Conservation (phyloP, 2,329 filamentous ascomycete genomes). For the Chrysoporthe puriensis region DNA sequence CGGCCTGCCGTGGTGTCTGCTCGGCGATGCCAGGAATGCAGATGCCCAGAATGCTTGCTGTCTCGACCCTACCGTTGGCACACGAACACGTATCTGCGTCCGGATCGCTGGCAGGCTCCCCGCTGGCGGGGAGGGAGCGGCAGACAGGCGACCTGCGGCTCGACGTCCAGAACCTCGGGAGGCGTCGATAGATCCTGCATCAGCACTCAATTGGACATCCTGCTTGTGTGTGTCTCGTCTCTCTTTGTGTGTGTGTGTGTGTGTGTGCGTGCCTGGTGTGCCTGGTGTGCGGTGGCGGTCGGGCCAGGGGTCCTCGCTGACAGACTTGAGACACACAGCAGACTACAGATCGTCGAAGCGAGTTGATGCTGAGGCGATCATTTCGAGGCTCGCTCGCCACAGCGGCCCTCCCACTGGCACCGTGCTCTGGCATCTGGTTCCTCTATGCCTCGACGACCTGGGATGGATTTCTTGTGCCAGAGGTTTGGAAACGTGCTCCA, state of each 20-base stretch:
- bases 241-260: neutral
- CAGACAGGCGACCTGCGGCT: neutral
- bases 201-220: neutral
- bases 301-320: constrained; percentile 17
- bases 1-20: neutral
- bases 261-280: neutral
- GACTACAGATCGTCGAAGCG: constrained; percentile 6
- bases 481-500: neutral
- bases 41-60: neutral
- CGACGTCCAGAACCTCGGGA: neutral
- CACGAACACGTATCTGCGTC: constrained; percentile 1
- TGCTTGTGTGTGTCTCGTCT: neutral
- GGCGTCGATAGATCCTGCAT: neutral
- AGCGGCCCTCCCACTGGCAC: neutral
- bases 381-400: neutral
- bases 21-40: constrained; percentile 10
- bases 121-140: neutral
- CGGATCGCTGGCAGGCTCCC: neutral
- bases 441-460: neutral
- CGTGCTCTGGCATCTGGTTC: neutral
- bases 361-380: constrained; percentile 7
- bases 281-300: constrained; percentile 7
- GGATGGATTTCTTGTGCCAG: neutral
- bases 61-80: neutral
- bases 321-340: constrained; percentile 15